Conservation (phyloP, 805 yeast species). For the Kodamaea neixiangensis region DNA sequence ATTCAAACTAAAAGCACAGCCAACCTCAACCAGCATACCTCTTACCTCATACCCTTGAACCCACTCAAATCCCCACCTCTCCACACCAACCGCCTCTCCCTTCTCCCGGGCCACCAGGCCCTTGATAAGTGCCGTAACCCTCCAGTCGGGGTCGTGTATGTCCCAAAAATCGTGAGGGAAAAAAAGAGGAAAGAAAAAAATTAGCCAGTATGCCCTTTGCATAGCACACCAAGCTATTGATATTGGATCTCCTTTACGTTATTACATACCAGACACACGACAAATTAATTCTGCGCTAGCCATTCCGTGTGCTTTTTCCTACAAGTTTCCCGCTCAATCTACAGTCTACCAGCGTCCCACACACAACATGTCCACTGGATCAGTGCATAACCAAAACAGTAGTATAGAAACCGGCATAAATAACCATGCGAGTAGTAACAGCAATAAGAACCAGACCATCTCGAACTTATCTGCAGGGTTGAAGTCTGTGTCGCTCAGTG, state of each 20-base stretch:
- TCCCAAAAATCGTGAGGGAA: background rate
- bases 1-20: too few species aligned
- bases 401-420: slow-evolving; percentile 7
- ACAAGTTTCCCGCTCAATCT: background rate
- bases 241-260: background rate
- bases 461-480: slow-evolving; percentile 49
- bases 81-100: background rate
- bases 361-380: slow-evolving; percentile 7
- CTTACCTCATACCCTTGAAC: too few species aligned
- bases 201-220: background rate
- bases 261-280: background rate
- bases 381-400: slow-evolving; percentile 7
- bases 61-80: too few species aligned
- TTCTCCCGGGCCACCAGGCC: background rate
- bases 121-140: background rate
- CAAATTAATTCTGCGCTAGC: background rate
- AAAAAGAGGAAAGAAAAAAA: background rate
- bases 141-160: background rate
- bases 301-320: background rate
- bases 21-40: too few species aligned
- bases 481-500: slow-evolving; percentile 43
- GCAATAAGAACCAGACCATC: slow-evolving; percentile 27
- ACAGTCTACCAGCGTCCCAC: background rate
- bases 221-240: background rate
- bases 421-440: slow-evolving; percentile 6